Base-by-base conservation (phyloP, 441 rosid species). In the Pelargonium myrrhifolium region DNA sequence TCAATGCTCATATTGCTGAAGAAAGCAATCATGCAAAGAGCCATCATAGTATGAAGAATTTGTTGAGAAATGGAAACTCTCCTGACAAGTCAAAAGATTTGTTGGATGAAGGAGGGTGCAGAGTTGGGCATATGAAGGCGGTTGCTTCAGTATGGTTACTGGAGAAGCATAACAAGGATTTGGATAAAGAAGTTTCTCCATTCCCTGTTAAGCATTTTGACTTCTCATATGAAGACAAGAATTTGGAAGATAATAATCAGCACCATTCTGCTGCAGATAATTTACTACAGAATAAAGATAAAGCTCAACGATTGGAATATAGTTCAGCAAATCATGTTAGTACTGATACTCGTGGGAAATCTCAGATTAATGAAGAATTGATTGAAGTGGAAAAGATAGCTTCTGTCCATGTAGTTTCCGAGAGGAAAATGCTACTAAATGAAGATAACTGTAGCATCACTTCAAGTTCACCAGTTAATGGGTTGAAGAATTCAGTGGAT, bases 161-260 rank as follows among this genome's bases (percentile, higher is more conserved):
- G 22, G 79, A 78, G 80, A 81, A 79, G 73, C 76, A 68, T 68
- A 71, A 66, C 62, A 78, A 79, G 65, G 83, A 77, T 64, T 74
- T 77, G 11, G 67, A 65, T 37, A 81, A 72, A 72, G 79, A 78
- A 78, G 84, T 68, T 51, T 87, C 90, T 62, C 88, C 84, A 21
- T 78, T 93, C 55, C 99, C 96, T 71, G 90, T 93, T 68, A 93
- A 86, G 75, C 93, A 91, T 76, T 86, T 93, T 68, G 92, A 93
- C 71, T 85, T 85, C 66, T 74, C 82, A 70, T 84, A 80, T 74
- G 93, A 85, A 74, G 99, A 84, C 68, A 86, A 78, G 72, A 79
- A 69, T 67, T 62, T 68, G 74, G 82, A 84, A 45, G 80, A 74
- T 45, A 70, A 66, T 66, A 68, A 42, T 69, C 71, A 61, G 39